A percentile compares a stretch with the other conserved stretches of the same genome.
These are phyloP conservation scores for Fusarium nurragi DNA, from an alignment of 2,329 filamentous ascomycete species.

Conservation along the genomic window DNA sequence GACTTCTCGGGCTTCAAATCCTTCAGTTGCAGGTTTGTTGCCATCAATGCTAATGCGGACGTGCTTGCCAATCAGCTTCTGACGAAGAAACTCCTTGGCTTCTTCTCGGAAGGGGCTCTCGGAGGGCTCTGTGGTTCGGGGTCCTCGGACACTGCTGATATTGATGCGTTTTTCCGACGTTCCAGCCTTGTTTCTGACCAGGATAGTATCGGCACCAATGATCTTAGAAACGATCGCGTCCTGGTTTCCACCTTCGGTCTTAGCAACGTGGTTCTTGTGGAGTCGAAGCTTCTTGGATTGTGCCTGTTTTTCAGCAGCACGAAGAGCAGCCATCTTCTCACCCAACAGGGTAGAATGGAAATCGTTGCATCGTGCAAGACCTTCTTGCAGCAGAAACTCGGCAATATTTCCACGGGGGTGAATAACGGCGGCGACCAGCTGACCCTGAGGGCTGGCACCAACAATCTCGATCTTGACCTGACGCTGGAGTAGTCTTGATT, in stretches of 20 bases:
- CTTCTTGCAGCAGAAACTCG: conserved; percentile 87
- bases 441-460: conserved; percentile 87
- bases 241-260: conserved; percentile 70
- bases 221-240: conserved; percentile 89
- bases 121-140: conserved; percentile 85
- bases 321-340: conserved; percentile 83
- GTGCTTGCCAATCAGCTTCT: conserved; percentile 95
- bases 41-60: conserved; percentile 90
- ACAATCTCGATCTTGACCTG: conserved; percentile 84
- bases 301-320: conserved; percentile 86
- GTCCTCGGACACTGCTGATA: conserved; percentile 91
- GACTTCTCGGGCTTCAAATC: conserved; percentile 94
- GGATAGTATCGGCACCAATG: conserved; percentile 87
- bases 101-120: conserved; percentile 91
- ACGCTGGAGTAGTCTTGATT: conserved; percentile 85
- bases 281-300: conserved; percentile 80
- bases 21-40: conserved; percentile 86
- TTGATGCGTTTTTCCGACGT: conserved; percentile 86
- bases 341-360: conserved; percentile 95
- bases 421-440: conserved; percentile 86
- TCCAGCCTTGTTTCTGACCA: conserved; percentile 84
- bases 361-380: conserved; percentile 91
- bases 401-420: conserved; percentile 95
- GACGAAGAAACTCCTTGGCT: conserved; percentile 94
- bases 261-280: conserved; percentile 82